Percentiles rank a stretch among this genome's conserved stretches.
Conservation (phyloP, 2,329 filamentous ascomycete species). For the Didymella pinodella region DNA sequence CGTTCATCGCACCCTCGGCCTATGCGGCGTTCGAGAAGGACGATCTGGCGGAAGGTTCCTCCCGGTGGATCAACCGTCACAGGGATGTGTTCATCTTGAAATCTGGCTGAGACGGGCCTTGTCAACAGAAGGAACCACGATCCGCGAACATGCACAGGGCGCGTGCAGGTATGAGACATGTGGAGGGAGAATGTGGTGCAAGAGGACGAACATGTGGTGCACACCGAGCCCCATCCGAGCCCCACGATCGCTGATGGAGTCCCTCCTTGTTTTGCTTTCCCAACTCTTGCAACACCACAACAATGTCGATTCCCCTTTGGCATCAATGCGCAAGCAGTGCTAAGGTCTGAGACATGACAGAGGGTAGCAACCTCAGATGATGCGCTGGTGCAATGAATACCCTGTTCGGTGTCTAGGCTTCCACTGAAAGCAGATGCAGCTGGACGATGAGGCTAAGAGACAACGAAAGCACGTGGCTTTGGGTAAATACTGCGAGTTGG, state of each 20-base stretch:
- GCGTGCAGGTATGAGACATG: slow-evolving; percentile 12
- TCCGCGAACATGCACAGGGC: slow-evolving; percentile 9
- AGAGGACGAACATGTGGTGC: slow-evolving; percentile 5
- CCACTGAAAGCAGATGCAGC: not conserved
- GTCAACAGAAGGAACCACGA: slow-evolving; percentile 12
- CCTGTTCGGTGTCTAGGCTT: not conserved
- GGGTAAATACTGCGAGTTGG: not conserved
- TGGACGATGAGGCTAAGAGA: not conserved
- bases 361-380: not conserved
- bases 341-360: not conserved
- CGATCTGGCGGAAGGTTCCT: slow-evolving; percentile 10
- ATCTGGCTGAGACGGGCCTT: slow-evolving; percentile 5
- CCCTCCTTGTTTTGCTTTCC: slow-evolving; percentile 9
- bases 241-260: not conserved
- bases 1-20: not conserved
- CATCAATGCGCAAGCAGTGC: not conserved
- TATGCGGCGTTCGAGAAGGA: not conserved
- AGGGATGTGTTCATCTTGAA: slow-evolving; percentile 1
- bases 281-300: slow-evolving; percentile 18
- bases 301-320: not conserved
- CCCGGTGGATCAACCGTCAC: slow-evolving; percentile 7
- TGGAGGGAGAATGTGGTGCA: slow-evolving; percentile 5
- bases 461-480: not conserved
- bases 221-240: not conserved
- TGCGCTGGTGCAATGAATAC: not conserved